These are phyloP conservation scores for Helenozyma rhizophorensis DNA, from an alignment of 805 yeast genomes.

Conservation along the genomic window DNA sequence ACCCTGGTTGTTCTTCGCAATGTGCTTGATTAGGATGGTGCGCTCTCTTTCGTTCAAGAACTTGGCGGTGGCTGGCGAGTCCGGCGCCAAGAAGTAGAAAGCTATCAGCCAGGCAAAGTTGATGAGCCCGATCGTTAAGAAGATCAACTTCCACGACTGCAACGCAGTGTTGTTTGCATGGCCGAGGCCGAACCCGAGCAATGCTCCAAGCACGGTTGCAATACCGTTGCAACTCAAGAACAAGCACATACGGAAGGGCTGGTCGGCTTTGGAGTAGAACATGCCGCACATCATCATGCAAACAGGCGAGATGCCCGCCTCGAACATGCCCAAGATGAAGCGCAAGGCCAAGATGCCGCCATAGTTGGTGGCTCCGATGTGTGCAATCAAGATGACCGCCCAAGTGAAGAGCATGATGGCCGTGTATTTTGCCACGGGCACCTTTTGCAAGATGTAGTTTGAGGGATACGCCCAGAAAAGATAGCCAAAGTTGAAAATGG, in stretches of 20 bases:
- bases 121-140: constrained; percentile 25
- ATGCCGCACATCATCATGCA: constrained; percentile 30
- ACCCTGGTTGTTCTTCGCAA: constrained; percentile 22
- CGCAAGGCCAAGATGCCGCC: constrained; percentile 30
- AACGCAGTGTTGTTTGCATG: constrained; percentile 19
- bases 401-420: constrained; percentile 10
- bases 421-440: constrained; percentile 6
- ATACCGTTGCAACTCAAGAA: constrained; percentile 27
- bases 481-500: constrained; percentile 24
- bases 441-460: constrained; percentile 17
- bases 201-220: constrained; percentile 13
- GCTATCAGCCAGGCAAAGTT: constrained; percentile 13
- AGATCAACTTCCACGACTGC: constrained; percentile 25
- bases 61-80: constrained; percentile 24
- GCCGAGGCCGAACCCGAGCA: constrained; percentile 26
- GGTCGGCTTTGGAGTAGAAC: constrained; percentile 31
- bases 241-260: constrained; percentile 25
- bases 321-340: constrained; percentile 31
- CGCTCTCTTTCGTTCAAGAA: constrained; percentile 27
- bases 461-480: constrained; percentile 20
- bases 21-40: constrained; percentile 15
- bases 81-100: constrained; percentile 28
- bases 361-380: constrained; percentile 30
- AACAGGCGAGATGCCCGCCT: constrained; percentile 32
- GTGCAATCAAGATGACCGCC: constrained; percentile 20